Conservation (phyloP, 75 land plant genomes). For the Selaginella moellendorffii region DNA sequence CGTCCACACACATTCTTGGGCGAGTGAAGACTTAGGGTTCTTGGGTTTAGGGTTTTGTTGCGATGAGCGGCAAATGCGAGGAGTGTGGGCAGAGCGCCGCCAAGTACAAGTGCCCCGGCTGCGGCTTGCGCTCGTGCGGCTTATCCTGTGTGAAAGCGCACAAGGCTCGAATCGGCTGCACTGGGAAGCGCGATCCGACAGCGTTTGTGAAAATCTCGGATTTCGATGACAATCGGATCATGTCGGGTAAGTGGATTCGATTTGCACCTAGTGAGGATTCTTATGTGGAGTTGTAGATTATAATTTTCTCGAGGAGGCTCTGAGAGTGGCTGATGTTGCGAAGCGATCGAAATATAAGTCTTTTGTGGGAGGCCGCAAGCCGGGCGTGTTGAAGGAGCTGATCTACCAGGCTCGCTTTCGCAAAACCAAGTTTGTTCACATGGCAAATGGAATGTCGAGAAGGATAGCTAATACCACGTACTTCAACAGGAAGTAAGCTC, state of each 20-base stretch:
- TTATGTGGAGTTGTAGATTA: slow-evolving; percentile 46
- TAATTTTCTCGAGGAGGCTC: slow-evolving; percentile 65
- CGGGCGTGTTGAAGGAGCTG: slow-evolving; percentile 21
- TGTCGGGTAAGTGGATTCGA: slow-evolving; percentile 79
- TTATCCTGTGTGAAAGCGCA: slow-evolving; percentile 77
- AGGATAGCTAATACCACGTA: slow-evolving; percentile 42
- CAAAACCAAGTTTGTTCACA: slow-evolving; percentile 29
- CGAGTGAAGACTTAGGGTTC: too few species aligned
- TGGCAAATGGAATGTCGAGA: slow-evolving; percentile 69
- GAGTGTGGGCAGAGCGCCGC: slow-evolving; percentile 47
- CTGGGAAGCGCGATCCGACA: slow-evolving; percentile 53
- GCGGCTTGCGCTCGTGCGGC: slow-evolving; percentile 63
- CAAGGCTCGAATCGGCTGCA: slow-evolving; percentile 60
- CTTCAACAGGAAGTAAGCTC: slow-evolving; percentile 41
- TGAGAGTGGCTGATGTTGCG: slow-evolving; percentile 68
- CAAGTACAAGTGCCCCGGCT: slow-evolving; percentile 81
- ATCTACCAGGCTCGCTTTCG: slow-evolving; percentile 39
- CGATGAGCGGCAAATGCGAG: slow-evolving; percentile 44
- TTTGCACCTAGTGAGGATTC: too few species aligned
- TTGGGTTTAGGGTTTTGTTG: too few species aligned
- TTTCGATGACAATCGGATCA: slow-evolving; percentile 56
- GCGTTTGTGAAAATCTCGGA: slow-evolving; percentile 46
- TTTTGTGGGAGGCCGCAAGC: slow-evolving; percentile 7
- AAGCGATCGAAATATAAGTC: slow-evolving; percentile 27
- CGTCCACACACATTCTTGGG: too few species aligned